Base-by-base conservation (phyloP, 768 basidiomycete species). In the button mushroom (Agaricus bisporus) region DNA sequence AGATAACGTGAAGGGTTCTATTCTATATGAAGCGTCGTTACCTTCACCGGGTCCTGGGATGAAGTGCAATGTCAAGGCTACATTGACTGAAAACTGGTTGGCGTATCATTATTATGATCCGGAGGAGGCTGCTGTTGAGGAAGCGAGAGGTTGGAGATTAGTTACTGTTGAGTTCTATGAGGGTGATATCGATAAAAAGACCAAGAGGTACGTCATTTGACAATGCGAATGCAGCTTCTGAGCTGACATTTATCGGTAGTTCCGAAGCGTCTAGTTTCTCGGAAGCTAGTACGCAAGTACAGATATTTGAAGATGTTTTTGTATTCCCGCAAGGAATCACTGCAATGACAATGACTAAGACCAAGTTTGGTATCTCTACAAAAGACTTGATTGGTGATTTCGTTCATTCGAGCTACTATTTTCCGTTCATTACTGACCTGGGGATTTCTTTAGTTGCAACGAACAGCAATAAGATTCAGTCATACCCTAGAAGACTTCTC, bases 151-250 rank as follows among this genome's bases (percentile, higher is more conserved):
- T 0, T 81, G 85, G 63, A 75, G 82, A 47, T 68, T 95, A 46
- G 85, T 92, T 2, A 86, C 81, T 15, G 88, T 94, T 3, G 95
- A 98, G 69, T 70, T 97, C 44, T 97, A 94, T 66, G 95, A 98
- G 65, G 89, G 91, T 0, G 70, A 70, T 2, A 64, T 78, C 5
- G 87, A 91, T 63, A 81, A 87, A 35, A 88, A 88, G 67, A 84
- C 74, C 7, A 70, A 70, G 56, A 93, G 89, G 91, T 89, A 54
- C 5, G 82, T 22, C 22, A 22, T 61, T 43, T 29, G 32, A 49
- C 28, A 55, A 47, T 58, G 25, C 28, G 14, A 35, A 32, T 2
- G 18, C 11, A 14, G 28, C 5, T 38, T 29, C 42, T 57, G 20
- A 53, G 38, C 20, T 8, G 18, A 38, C 42, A n/a, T 12, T 11